These are phyloP conservation scores for Malania oleifera DNA, from an alignment of 164 flowering plant genomes.

Conservation along the genomic window DNA sequence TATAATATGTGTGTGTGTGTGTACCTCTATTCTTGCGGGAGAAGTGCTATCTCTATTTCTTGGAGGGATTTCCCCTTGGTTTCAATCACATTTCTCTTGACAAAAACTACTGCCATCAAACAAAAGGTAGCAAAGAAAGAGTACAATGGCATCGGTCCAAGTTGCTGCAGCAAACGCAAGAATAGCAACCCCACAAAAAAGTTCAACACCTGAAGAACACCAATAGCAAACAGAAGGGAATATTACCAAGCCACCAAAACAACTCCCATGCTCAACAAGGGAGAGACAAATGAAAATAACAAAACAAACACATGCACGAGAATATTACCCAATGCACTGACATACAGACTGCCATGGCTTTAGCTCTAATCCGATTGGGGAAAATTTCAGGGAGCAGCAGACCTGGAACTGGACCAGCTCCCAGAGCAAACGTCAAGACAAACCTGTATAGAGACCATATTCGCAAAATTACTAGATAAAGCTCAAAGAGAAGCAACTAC, in stretches of 20 bases:
- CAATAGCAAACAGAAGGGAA: neutral
- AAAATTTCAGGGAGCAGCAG: conserved; percentile 87
- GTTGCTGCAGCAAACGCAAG: conserved; percentile 70
- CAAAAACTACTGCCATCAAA: conserved; percentile 65
- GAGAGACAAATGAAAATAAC: neutral
- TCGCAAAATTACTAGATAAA: no score
- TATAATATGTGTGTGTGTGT: no score
- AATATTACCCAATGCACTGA: conserved; percentile 91
- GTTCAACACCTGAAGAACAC: conserved; percentile 63
- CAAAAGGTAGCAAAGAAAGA: conserved; percentile 64
- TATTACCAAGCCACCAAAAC: neutral
- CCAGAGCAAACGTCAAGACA: conserved; percentile 78
- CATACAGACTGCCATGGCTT: conserved; percentile 91
- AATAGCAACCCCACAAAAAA: conserved; percentile 92
- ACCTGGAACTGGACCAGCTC: conserved; percentile 97
- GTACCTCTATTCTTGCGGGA: conserved; percentile 39
- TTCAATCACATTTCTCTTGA: conserved; percentile 81
- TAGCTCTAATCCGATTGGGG: conserved; percentile 81
- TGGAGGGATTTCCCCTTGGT: conserved; percentile 96
- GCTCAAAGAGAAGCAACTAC: no score
- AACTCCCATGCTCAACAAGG: neutral
- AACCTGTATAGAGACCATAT: conserved; percentile 46
- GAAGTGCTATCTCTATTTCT: conserved; percentile 93
- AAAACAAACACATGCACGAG: neutral
- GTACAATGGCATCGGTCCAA: conserved; percentile 72